phyloP scores from a whole-genome alignment of 2,329 filamentous ascomycete genomes.

The Colletotrichum cuscutae region DNA sequence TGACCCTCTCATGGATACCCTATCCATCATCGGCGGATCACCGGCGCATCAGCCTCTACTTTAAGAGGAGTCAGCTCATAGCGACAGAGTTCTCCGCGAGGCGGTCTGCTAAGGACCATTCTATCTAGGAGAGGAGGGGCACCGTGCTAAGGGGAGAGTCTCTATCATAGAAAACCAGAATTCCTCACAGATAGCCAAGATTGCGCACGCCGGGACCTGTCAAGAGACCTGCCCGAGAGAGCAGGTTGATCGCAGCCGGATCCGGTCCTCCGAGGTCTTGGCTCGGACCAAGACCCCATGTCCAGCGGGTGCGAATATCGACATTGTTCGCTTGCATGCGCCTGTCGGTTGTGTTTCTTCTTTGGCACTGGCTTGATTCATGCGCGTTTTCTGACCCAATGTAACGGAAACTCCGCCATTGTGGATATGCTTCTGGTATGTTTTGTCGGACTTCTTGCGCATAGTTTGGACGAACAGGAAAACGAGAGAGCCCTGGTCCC shows the following conservation, averaged over 20 bases:
- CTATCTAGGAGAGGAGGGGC: background rate
- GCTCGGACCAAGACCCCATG: conserved; percentile 4
- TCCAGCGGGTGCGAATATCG: background rate
- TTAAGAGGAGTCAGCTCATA: background rate
- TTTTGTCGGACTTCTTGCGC: background rate
- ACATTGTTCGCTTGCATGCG: background rate
- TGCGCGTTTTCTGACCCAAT: conserved; percentile 10
- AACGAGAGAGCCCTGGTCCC: background rate
- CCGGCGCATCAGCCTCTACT: background rate
- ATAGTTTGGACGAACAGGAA: conserved; percentile 19
- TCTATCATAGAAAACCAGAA: background rate
- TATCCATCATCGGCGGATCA: conserved; percentile 2
- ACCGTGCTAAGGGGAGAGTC: background rate
- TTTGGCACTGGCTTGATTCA: conserved; percentile 22
- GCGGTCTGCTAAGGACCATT: background rate
- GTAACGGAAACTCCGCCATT: conserved; percentile 13
- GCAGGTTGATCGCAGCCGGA: background rate
- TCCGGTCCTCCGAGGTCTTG: background rate
- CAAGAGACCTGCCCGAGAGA: conserved; percentile 24
- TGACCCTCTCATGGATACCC: conserved; percentile 5
- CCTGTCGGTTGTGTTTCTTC: conserved; percentile 8
- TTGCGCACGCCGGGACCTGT: conserved; percentile 3
- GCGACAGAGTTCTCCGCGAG: background rate
- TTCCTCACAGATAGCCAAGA: conserved; percentile 17
- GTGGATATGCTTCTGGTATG: conserved; percentile 3